phyloP scores from a whole-genome alignment of 805 yeast species.

The Cyberlindnera subsufficiens region DNA sequence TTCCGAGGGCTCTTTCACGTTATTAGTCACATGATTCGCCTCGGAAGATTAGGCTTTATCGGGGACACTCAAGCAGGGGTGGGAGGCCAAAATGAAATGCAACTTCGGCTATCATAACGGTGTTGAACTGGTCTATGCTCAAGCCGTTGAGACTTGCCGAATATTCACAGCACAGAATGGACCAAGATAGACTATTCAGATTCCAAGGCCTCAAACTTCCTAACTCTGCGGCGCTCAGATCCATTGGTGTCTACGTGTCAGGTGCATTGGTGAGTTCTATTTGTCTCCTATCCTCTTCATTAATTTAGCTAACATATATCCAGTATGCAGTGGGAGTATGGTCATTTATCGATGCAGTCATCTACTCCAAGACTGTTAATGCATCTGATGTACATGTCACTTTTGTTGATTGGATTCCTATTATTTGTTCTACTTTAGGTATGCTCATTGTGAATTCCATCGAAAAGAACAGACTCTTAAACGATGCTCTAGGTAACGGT shows the following conservation, averaged over 20 bases:
- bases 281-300: too few species aligned
- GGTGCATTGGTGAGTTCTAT: conserved; percentile 45
- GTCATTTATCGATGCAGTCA: conserved; percentile 83
- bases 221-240: conserved; percentile 61
- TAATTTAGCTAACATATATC: not conserved
- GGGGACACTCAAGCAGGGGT: too few species aligned
- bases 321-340: conserved; percentile 81
- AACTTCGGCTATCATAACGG: too few species aligned
- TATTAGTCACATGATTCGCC: too few species aligned
- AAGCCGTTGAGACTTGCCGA: conserved; percentile 5
- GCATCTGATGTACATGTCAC: conserved; percentile 84
- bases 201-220: conserved; percentile 63
- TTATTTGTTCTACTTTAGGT: conserved; percentile 81
- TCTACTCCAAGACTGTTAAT: conserved; percentile 78
- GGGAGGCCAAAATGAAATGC: too few species aligned
- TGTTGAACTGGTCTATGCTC: conserved; percentile 4
- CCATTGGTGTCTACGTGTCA: conserved; percentile 70
- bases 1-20: too few species aligned
- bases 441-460: conserved; percentile 63
- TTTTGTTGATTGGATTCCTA: conserved; percentile 94
- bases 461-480: conserved; percentile 36
- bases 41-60: too few species aligned
- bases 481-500: conserved; percentile 27
- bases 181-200: conserved; percentile 52
- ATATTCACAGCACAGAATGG: conserved; percentile 17